Percentiles rank a stretch among this genome's conserved stretches.
Evolutionary conservation across 116 monocot genomes (phyloP).

Genomic region (Dioscorea cayenensis): DNA sequence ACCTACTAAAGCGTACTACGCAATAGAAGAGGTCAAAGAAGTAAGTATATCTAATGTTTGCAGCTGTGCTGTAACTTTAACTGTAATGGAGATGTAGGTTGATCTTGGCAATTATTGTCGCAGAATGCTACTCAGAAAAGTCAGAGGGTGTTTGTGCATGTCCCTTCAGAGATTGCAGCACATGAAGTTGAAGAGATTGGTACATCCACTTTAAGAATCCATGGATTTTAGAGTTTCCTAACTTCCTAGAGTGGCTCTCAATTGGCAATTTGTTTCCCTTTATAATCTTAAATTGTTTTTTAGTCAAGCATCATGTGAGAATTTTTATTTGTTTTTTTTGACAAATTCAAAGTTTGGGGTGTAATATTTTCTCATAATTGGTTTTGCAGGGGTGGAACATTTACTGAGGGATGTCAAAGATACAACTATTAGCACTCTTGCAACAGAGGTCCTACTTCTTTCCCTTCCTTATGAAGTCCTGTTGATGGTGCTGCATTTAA

Average conservation of each 20-base stretch:
- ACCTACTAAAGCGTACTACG: slow-evolving; percentile 97
- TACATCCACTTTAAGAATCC: slow-evolving; percentile 13
- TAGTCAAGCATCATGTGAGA: too few species aligned
- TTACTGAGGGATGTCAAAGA: slow-evolving; percentile 95
- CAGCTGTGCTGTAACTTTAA: background rate
- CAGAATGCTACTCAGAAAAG: slow-evolving; percentile 99
- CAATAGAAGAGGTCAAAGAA: slow-evolving; percentile 98
- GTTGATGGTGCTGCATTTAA: background rate
- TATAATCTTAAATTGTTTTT: too few species aligned
- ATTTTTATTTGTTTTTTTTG: too few species aligned
- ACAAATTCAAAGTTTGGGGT: too few species aligned
- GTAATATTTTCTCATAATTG: background rate
- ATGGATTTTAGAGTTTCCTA: background rate
- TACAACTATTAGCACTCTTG: slow-evolving; percentile 96
- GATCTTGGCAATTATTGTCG: slow-evolving; percentile 2
- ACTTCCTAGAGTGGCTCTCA: too few species aligned
- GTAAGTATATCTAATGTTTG: slow-evolving; percentile 17
- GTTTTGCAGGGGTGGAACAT: slow-evolving; percentile 75
- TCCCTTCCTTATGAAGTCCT: background rate
- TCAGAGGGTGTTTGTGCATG: slow-evolving; percentile 96
- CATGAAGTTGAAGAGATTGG: slow-evolving; percentile 99
- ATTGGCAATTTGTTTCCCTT: too few species aligned
- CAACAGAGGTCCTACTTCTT: slow-evolving; percentile 59
- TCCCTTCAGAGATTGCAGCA: slow-evolving; percentile 96
- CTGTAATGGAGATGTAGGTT: background rate